Base-by-base conservation (phyloP, 2,329 filamentous ascomycete genomes). In the Scytalidium lignicola region DNA sequence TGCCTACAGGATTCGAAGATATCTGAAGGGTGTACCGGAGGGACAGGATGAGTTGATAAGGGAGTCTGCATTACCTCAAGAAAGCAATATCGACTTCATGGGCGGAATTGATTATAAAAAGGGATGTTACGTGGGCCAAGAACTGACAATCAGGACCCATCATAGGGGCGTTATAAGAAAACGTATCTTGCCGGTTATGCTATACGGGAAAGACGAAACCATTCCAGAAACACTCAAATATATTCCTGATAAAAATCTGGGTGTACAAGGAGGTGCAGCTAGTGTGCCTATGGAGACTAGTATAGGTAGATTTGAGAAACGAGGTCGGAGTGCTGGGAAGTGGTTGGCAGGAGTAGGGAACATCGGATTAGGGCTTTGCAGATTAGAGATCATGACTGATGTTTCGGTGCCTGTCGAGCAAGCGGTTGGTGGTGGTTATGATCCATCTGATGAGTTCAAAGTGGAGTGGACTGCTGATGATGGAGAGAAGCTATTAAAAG, bases 81-180 rank as follows among this genome's bases (percentile, higher is more conserved):
- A 97, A 69, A 85, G 78, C 63, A 96, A 96, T 66, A 78, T 97
- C 65, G 93, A 99, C 68, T 71, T 88, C 51, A 88, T 88, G 77
- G 79, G 80, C 43, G 93, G 83, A 21, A 85, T 99, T 57, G 89
- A 96, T 69, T 99, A 93, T 72, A 83, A 83, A 63, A 99, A 99
- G 72, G 93, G 93, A 7, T 99, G 93, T 70, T 99, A 99, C 67
- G 82, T 97, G 7, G 93, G 93, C 0, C 93, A 99, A 70, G 93
- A 99, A 68, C 78, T 99, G 55, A 97, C 93, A 1, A 96, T 97
- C 56, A 85, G 93, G 40, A 99, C 93, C 1, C 86, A 91, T 65
- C 93, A 99, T 69, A 91, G 87, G 12, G 93, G 93, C 19, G 89
- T 99, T 15, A 89, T 99, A 39, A 79, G 93, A 53, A 96, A 96